phyloP scores from a whole-genome alignment of 371 early-diverging fungal genomes.

The Mortierella sp. region DNA sequence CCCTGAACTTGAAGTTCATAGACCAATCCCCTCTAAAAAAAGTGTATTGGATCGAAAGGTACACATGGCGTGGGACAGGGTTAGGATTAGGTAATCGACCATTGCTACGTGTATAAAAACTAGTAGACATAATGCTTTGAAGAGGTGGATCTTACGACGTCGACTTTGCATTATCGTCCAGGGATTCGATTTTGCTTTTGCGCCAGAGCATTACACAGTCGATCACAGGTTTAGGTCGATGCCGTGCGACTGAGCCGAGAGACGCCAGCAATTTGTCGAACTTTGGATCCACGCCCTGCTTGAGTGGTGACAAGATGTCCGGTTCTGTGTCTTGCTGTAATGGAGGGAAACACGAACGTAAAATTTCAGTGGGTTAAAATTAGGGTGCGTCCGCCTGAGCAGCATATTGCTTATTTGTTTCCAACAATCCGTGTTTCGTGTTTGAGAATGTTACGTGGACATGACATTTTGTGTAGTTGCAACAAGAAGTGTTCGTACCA shows the following conservation, averaged over 20 bases:
- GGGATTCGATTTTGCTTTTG: conserved; percentile 79
- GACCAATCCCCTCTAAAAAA: conserved; percentile 36
- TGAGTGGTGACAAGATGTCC: conserved; percentile 55
- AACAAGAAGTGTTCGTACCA: conserved; percentile 33
- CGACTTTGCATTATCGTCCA: conserved; percentile 60
- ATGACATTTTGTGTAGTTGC: not conserved
- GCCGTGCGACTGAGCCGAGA: conserved; percentile 86
- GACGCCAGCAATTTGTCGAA: conserved; percentile 89
- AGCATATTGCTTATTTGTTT: not conserved
- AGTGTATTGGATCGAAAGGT: conserved; percentile 1
- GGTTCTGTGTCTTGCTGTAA: conserved; percentile 59
- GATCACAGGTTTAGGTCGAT: conserved; percentile 90
- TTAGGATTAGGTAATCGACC: not conserved
- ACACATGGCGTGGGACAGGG: conserved; percentile 4
- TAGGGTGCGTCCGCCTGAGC: not conserved
- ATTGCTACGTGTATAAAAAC: not conserved
- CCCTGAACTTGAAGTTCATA: conserved; percentile 45
- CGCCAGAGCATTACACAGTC: conserved; percentile 95
- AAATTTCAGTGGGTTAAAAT: not conserved
- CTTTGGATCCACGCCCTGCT: conserved; percentile 78
- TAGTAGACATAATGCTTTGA: not conserved
- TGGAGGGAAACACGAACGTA: not conserved
- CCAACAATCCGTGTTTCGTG: conserved; percentile 7
- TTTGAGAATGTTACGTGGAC: conserved; percentile 8
- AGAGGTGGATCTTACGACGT: conserved; percentile 32